These are phyloP conservation scores for Trametes punicea DNA, from an alignment of 768 basidiomycete species.

Conservation along the genomic window DNA sequence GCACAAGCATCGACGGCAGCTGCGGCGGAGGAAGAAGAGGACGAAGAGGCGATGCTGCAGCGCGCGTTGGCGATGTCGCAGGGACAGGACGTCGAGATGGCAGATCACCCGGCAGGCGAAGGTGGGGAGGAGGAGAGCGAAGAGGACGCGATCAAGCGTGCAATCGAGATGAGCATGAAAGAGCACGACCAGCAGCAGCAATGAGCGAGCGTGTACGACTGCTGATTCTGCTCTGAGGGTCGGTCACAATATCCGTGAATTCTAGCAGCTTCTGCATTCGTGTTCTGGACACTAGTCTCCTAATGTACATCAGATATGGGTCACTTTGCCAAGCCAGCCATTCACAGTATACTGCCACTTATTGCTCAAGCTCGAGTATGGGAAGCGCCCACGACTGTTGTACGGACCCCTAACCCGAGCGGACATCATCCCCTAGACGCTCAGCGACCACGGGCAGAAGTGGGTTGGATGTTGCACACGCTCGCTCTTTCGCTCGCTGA, in stretches of 20 bases:
- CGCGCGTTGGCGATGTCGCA: conserved; percentile 77
- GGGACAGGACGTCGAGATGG: conserved; percentile 48
- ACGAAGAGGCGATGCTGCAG: conserved; percentile 75
- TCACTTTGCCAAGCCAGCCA: too few species aligned
- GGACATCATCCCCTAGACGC: background rate
- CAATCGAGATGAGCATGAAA: conserved; percentile 93
- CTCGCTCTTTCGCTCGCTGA: background rate
- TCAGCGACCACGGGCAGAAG: too few species aligned
- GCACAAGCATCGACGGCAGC: conserved; percentile 33
- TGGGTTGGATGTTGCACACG: background rate
- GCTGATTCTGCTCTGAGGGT: too few species aligned
- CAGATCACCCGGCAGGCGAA: conserved; percentile 37
- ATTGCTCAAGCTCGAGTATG: too few species aligned
- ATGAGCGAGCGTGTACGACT: background rate
- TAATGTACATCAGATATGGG: conserved; percentile 12
- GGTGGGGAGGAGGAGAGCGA: conserved; percentile 70
- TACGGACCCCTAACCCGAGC: conserved; percentile 9
- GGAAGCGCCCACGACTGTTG: background rate
- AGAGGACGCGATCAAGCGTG: conserved; percentile 86
- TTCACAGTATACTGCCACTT: too few species aligned
- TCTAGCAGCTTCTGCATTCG: too few species aligned
- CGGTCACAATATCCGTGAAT: too few species aligned
- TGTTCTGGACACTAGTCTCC: conserved; percentile 6
- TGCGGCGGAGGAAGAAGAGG: conserved; percentile 53
- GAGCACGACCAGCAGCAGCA: conserved; percentile 49